phyloP scores from a whole-genome alignment of 768 basidiomycete species.

The Clitopilus hobsonii region DNA sequence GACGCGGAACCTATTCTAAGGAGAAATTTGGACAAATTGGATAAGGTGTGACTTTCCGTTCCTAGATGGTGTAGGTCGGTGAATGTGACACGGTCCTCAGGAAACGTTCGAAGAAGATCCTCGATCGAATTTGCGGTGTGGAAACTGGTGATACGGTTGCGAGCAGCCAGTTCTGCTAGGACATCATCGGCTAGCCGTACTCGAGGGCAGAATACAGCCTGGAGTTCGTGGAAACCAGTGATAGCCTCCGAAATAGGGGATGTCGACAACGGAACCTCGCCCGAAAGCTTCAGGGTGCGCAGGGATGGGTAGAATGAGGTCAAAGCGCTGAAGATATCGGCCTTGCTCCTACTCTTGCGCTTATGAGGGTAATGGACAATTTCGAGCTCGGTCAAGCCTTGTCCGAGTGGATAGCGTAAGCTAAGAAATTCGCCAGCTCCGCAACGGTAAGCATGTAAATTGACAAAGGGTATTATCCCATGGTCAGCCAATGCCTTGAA shows the following conservation, averaged over 20 bases:
- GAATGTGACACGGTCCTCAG: neutral
- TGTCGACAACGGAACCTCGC: neutral
- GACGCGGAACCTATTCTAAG: neutral
- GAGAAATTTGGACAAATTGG: neutral
- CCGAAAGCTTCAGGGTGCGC: neutral
- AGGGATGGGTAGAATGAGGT: neutral
- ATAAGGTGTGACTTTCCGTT: neutral
- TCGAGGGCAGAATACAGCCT: neutral
- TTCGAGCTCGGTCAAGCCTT: neutral
- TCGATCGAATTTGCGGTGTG: neutral
- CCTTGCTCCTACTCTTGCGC: neutral
- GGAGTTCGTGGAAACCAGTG: neutral
- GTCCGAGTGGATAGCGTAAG: neutral
- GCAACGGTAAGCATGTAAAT: neutral
- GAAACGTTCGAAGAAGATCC: neutral
- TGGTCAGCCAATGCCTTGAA: neutral
- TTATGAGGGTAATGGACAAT: neutral
- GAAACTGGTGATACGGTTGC: neutral
- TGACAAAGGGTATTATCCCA: neutral
- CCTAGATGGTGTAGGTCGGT: neutral
- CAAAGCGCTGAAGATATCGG: neutral
- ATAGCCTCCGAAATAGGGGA: neutral
- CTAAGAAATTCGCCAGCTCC: neutral
- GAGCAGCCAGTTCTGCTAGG: neutral
- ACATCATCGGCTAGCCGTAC: neutral